Percentiles rank a stretch among this genome's conserved stretches.
phyloP scores from a whole-genome alignment of 2,329 filamentous ascomycete species.

The Xylariomycetidae sp. region DNA sequence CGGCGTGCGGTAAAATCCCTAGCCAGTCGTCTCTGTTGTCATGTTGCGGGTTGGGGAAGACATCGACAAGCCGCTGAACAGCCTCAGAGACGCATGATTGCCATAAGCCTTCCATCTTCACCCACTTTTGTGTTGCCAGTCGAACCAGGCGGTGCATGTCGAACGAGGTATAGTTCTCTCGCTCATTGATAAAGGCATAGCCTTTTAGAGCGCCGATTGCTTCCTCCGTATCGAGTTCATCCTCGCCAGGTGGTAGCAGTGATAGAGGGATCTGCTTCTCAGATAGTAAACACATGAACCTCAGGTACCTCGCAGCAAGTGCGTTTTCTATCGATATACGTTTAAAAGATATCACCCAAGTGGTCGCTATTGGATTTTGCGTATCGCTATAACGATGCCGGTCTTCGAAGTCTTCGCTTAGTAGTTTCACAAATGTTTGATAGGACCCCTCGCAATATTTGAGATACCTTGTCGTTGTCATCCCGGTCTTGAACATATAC shows the following conservation, averaged over 20 bases:
- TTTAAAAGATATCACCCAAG: too few relatives aligned
- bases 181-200: constrained; percentile 6
- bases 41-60: too few relatives aligned
- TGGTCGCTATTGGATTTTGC: too few relatives aligned
- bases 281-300: constrained; percentile 20
- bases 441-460: constrained; percentile 17
- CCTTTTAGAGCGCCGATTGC: constrained; percentile 2
- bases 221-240: neutral
- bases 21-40: too few relatives aligned
- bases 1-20: too few relatives aligned
- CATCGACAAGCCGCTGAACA: too few relatives aligned
- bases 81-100: too few relatives aligned
- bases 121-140: constrained; percentile 5
- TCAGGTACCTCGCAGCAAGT: too few relatives aligned
- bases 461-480: constrained; percentile 22
- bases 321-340: too few relatives aligned
- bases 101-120: too few relatives aligned
- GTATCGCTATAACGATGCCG: constrained; percentile 21
- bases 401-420: constrained; percentile 28
- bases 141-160: constrained; percentile 9
- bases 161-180: constrained; percentile 1
- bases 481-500: too few relatives aligned
- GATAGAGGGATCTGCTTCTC: constrained; percentile 13
- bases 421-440: constrained; percentile 12
- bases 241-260: neutral